A percentile compares a stretch with the other conserved stretches of the same genome.
Conservation (phyloP, 179 eudicot genomes). For the Beta lomatogona region DNA sequence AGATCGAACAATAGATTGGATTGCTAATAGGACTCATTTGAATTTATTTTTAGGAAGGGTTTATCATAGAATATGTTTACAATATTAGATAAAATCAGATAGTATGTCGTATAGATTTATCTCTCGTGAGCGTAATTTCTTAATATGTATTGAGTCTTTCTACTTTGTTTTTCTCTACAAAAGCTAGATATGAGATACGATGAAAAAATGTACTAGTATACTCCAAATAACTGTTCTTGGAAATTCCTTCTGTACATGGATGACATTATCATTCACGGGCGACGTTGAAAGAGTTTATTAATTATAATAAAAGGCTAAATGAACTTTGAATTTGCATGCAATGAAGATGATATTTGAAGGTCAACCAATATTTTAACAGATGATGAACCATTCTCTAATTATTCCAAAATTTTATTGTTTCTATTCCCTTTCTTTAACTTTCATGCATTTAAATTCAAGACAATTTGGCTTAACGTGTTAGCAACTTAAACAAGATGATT, state of each 20-base stretch:
- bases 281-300: background rate
- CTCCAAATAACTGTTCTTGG: background rate
- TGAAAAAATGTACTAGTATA: no score
- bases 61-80: no score
- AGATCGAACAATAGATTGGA: no score
- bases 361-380: conserved; percentile 25
- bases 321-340: background rate
- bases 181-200: no score
- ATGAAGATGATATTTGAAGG: conserved; percentile 21
- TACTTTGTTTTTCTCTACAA: no score
- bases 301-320: background rate
- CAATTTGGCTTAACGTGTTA: conserved; percentile 34
- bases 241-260: background rate
- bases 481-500: conserved; percentile 29
- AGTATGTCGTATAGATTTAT: no score
- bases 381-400: conserved; percentile 11
- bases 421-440: conserved; percentile 17
- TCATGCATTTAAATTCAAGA: conserved; percentile 15
- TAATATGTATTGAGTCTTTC: no score
- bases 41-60: no score
- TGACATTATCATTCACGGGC: background rate
- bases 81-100: no score
- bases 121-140: no score
- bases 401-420: background rate
- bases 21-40: no score